These are phyloP conservation scores for Cladobotryum protrusum DNA, from an alignment of 2,329 filamentous ascomycete species.

Conservation along the genomic window DNA sequence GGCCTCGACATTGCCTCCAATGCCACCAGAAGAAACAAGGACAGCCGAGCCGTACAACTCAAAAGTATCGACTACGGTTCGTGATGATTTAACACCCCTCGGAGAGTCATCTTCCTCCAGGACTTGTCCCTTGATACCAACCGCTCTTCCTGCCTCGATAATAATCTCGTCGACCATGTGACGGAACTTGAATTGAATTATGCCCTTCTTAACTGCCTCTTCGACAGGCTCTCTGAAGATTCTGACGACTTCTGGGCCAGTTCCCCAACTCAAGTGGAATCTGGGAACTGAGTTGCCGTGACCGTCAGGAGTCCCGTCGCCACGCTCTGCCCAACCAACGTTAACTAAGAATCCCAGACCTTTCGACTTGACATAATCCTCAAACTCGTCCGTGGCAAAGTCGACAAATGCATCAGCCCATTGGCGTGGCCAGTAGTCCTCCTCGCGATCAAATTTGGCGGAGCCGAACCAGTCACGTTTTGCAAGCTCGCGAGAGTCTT, in stretches of 20 bases:
- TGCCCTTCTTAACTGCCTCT: constrained; percentile 44
- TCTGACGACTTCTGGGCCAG: constrained; percentile 53
- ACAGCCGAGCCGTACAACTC: constrained; percentile 48
- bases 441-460: constrained; percentile 52
- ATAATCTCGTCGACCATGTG: constrained; percentile 53
- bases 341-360: constrained; percentile 48
- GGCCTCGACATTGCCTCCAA: constrained; percentile 55
- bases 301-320: constrained; percentile 47
- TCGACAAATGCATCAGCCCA: constrained; percentile 61
- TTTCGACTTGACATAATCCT: constrained; percentile 47
- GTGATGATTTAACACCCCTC: constrained; percentile 47
- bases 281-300: constrained; percentile 58
- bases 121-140: constrained; percentile 49
- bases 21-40: constrained; percentile 51
- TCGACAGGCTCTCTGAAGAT: constrained; percentile 51
- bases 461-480: constrained; percentile 54
- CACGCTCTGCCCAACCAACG: constrained; percentile 57
- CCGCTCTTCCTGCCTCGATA: constrained; percentile 43
- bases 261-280: constrained; percentile 59
- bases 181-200: constrained; percentile 50
- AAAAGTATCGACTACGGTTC: constrained; percentile 44
- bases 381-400: constrained; percentile 54
- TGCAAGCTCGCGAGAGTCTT: constrained; percentile 50
- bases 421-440: constrained; percentile 52
- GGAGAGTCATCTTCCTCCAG: constrained; percentile 43